Base-by-base conservation (phyloP, 495 filamentous ascomycete species). In the Aspergillus panamensis region DNA sequence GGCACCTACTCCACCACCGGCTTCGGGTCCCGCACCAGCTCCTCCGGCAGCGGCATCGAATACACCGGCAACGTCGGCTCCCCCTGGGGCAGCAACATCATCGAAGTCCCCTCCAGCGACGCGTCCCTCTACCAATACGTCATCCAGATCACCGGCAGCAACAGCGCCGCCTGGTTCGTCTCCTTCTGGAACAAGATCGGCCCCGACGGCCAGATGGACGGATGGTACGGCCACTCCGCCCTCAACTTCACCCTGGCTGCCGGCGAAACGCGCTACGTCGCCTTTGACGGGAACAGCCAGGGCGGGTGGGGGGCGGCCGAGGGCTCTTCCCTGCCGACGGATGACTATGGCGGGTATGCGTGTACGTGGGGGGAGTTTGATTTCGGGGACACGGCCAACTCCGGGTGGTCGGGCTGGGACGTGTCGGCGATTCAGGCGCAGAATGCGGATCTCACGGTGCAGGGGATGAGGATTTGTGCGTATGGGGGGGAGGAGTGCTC, bases 111-210 rank as follows among this genome's bases (percentile, higher is more conserved):
- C 32, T 64, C 70, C 0, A 53, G 57, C 14, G 59, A 70, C 14
- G 73, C 73, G 3, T 59, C 69, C 14, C 49, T 57, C 2, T 75
- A 79, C 65, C 71, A 80, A 21, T 83, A 80, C 68, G 78, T 80
- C 20, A 71, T 68, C 33, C 71, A 72, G 25, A 62, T 50, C 33
- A 77, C 78, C 44, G 58, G 65, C 35, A 68, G 70, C 48, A 60
- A 55, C 7, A 57, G 48, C 42, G 25, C 25, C 2, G 25, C 35
- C 47, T 77, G 77, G 68, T 76, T 70, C 8, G 70, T 82, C 31
- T 66, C 68, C 12, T 49, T 83, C 63, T 84, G 82, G 82, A 81
- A 83, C 71, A 84, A 83, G 65, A 59, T 73, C 53, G 79, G 73
- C 2, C 69, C 71, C 0, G 73, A 78, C 48, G 69, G 66, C 13